Percentiles rank a stretch among this genome's conserved stretches.
phyloP scores from a whole-genome alignment of 2,329 filamentous ascomycete species.

The Fusarium hostae region DNA sequence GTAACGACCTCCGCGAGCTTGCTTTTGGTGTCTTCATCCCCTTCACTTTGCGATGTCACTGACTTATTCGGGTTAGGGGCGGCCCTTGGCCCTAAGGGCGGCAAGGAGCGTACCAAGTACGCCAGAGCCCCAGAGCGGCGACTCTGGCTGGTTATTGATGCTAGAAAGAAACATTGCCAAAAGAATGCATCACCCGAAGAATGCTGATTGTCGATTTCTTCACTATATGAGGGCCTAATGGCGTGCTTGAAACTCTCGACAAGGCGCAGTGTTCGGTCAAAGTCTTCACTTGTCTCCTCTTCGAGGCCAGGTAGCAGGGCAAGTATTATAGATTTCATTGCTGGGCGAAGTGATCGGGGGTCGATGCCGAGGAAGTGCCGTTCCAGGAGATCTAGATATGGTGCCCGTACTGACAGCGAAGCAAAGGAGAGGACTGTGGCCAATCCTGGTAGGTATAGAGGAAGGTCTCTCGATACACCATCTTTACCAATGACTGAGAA shows the following conservation, averaged over 20 bases:
- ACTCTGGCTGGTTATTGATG: conserved; percentile 88
- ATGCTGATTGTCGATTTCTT: conserved; percentile 63
- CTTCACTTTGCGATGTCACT: conserved; percentile 16
- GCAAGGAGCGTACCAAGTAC: conserved; percentile 83
- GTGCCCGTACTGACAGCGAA: conserved; percentile 87
- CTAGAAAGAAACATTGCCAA: conserved; percentile 97
- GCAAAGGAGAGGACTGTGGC: conserved; percentile 93
- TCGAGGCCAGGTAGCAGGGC: conserved; percentile 92
- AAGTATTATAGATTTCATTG: conserved; percentile 89
- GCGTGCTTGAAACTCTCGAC: conserved; percentile 80
- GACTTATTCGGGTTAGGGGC: conserved; percentile 14
- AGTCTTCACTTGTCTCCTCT: conserved; percentile 97
- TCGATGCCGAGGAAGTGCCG: conserved; percentile 80
- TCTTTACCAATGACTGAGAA: conserved; percentile 87
- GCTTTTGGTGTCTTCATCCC: conserved; percentile 51
- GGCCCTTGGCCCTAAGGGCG: conserved; percentile 52
- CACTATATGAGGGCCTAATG: conserved; percentile 66
- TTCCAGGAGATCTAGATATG: conserved; percentile 87
- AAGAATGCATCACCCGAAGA: conserved; percentile 84
- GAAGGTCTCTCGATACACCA: conserved; percentile 82
- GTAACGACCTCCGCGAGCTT: conserved; percentile 75
- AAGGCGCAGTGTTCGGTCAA: conserved; percentile 84
- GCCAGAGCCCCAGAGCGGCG: conserved; percentile 87
- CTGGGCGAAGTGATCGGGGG: conserved; percentile 78
- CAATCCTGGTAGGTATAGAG: conserved; percentile 89